These are phyloP conservation scores for Aspergillus novofumigatus DNA, from an alignment of 2,329 filamentous ascomycete genomes.

Conservation along the genomic window DNA sequence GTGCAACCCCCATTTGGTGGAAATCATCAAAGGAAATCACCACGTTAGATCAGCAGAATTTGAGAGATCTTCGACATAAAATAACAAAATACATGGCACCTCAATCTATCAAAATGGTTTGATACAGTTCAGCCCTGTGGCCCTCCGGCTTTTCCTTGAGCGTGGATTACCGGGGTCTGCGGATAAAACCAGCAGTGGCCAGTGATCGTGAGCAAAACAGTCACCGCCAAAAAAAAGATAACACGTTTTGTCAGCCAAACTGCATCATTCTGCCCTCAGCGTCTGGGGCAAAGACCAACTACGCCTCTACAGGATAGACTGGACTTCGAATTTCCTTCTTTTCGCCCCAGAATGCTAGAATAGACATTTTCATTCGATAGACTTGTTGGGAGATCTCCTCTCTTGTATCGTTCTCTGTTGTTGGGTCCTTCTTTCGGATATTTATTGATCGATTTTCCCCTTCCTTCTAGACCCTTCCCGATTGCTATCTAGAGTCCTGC, in stretches of 20 bases:
- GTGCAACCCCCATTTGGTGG: neutral
- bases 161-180: neutral
- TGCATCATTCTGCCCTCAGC: neutral
- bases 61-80: neutral
- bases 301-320: neutral
- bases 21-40: neutral
- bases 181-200: conserved; percentile 3
- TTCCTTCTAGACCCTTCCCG: conserved; percentile 21
- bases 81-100: neutral
- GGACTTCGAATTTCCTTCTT: neutral
- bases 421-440: neutral
- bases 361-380: neutral
- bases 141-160: conserved; percentile 7
- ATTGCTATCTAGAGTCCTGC: conserved; percentile 4
- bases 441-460: conserved; percentile 6
- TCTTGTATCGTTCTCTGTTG: neutral
- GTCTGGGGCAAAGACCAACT: neutral
- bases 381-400: neutral
- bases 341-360: neutral
- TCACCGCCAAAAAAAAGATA: conserved; percentile 16
- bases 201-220: neutral
- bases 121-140: conserved; percentile 20
- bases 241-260: conserved; percentile 21
- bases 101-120: neutral
- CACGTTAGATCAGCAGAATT: neutral